These are phyloP conservation scores for Tuber umbilicatum DNA, from an alignment of 495 filamentous ascomycete species.

Conservation along the genomic window DNA sequence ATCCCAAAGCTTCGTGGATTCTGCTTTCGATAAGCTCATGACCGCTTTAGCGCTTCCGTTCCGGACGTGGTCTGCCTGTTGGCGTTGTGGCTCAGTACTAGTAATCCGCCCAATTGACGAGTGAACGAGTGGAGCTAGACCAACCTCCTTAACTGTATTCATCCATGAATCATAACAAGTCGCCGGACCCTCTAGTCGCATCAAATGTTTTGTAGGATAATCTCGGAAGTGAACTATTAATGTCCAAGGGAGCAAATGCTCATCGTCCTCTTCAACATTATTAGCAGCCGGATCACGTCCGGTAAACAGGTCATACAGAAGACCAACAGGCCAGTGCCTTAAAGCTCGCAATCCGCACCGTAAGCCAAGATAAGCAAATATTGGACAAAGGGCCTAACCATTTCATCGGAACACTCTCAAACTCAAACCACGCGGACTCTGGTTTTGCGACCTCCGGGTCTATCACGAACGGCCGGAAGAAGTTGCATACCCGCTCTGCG, in stretches of 20 bases:
- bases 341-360: conserved; percentile 32
- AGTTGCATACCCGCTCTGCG: conserved; percentile 67
- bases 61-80: conserved; percentile 75
- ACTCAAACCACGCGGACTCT: conserved; percentile 63
- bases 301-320: conserved; percentile 82
- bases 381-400: conserved; percentile 43
- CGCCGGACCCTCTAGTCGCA: conserved; percentile 56
- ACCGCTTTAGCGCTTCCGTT: conserved; percentile 87
- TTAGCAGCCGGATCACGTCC: conserved; percentile 54
- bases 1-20: conserved; percentile 81
- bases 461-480: conserved; percentile 70
- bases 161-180: conserved; percentile 72
- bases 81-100: not conserved
- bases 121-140: conserved; percentile 1
- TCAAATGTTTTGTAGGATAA: conserved; percentile 60
- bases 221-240: conserved; percentile 72
- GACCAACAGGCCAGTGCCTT: conserved; percentile 72
- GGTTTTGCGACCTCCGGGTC: conserved; percentile 50
- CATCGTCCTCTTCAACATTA: conserved; percentile 41
- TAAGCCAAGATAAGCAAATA: conserved; percentile 42
- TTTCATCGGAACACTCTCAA: conserved; percentile 72
- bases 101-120: conserved; percentile 13
- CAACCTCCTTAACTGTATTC: conserved; percentile 82
- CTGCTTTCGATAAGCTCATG: conserved; percentile 82
- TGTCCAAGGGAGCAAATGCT: conserved; percentile 64